These are phyloP conservation scores for Thelephora ganbajun DNA, from an alignment of 768 basidiomycete genomes.

Conservation along the genomic window DNA sequence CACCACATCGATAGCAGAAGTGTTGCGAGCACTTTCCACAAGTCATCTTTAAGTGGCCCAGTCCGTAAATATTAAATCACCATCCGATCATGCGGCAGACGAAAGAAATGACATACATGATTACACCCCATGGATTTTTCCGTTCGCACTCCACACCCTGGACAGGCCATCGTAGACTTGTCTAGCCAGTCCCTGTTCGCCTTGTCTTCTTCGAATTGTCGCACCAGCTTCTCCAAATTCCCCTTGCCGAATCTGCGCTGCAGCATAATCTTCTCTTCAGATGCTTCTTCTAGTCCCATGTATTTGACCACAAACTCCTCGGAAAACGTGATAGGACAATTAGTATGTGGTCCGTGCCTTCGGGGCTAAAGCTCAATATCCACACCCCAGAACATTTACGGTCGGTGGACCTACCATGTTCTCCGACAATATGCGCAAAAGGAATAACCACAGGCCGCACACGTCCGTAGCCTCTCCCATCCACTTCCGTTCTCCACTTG, in stretches of 20 bases:
- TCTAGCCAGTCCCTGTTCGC: constrained; percentile 65
- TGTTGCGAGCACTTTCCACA: constrained; percentile 63
- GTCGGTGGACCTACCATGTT: constrained; percentile 43
- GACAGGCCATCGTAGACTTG: constrained; percentile 52
- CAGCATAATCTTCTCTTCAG: constrained; percentile 31
- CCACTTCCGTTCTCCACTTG: constrained; percentile 40
- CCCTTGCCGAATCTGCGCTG: constrained; percentile 52
- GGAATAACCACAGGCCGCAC: constrained; percentile 54
- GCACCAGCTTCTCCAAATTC: constrained; percentile 48
- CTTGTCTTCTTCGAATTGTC: constrained; percentile 55
- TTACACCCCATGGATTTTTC: constrained; percentile 78
- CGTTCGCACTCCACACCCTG: constrained; percentile 58
- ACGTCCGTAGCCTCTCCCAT: constrained; percentile 63
- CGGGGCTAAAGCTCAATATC: neutral
- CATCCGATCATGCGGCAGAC: neutral
- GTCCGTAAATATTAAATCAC: constrained; percentile 1
- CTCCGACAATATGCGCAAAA: constrained; percentile 77
- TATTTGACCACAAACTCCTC: constrained; percentile 57
- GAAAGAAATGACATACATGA: constrained; percentile 37
- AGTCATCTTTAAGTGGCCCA: constrained; percentile 42
- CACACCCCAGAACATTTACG: neutral
- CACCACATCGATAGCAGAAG: constrained; percentile 74
- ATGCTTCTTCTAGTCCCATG: constrained; percentile 38
- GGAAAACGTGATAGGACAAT: constrained; percentile 57
- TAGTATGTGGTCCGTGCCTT: constrained; percentile 73